Conservation (phyloP, 768 basidiomycete species). For the Lactifluus pinguis region DNA sequence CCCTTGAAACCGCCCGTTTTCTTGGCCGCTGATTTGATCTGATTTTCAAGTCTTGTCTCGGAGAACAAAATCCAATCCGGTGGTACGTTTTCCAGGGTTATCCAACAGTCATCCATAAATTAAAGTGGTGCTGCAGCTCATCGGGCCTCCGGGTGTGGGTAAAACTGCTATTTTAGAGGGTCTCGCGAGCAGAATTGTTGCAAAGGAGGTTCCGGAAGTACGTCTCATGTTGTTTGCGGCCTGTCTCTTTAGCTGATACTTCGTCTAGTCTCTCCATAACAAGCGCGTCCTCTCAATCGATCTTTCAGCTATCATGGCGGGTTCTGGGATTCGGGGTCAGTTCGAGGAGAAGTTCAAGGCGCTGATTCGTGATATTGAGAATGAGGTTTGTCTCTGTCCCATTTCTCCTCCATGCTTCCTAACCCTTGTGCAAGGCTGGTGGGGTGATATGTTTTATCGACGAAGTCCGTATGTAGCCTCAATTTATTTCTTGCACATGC, state of each 20-base stretch:
- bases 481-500: neutral
- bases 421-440: conserved; percentile 37
- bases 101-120: neutral
- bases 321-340: conserved; percentile 84
- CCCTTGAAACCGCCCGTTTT: neutral
- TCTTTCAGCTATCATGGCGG: conserved; percentile 75
- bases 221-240: conserved; percentile 9
- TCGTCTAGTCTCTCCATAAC: conserved; percentile 61
- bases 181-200: conserved; percentile 76
- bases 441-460: conserved; percentile 91
- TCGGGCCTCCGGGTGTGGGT: conserved; percentile 83
- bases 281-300: conserved; percentile 88
- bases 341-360: conserved; percentile 94
- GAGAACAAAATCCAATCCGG: conserved; percentile 87
- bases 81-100: conserved; percentile 37
- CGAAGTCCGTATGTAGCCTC: conserved; percentile 67
- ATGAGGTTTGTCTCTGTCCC: conserved; percentile 39
- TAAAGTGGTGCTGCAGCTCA: conserved; percentile 37
- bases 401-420: conserved; percentile 13
- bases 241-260: neutral
- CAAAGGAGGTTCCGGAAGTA: conserved; percentile 88
- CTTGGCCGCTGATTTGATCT: neutral
- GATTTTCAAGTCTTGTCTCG: conserved; percentile 61
- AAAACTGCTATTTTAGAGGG: conserved; percentile 93
- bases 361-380: conserved; percentile 83